Evolutionary conservation across 352 stramenopile genomes (phyloP).

Genomic region (Pythium guiyangense): DNA sequence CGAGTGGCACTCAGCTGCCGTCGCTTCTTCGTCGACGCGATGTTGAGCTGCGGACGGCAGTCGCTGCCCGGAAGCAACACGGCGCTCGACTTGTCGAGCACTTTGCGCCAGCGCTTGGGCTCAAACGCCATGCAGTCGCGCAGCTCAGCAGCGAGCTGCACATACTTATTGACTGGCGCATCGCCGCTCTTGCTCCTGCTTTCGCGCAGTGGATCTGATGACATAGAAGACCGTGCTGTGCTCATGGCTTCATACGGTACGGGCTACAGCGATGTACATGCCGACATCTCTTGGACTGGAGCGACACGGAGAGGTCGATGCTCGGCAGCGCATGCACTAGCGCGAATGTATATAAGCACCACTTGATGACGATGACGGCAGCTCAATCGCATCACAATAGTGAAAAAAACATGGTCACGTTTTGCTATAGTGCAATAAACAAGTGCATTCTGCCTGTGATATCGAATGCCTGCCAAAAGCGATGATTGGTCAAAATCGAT

Average conservation of each 20-base stretch:
- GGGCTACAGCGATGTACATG: too few relatives aligned
- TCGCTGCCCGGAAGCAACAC: conserved; percentile 11
- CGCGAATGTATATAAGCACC: too few relatives aligned
- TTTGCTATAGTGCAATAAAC: too few relatives aligned
- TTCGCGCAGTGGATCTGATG: not conserved
- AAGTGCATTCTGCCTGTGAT: too few relatives aligned
- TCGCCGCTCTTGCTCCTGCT: not conserved
- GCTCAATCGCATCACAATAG: too few relatives aligned
- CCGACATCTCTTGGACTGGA: too few relatives aligned
- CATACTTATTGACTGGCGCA: conserved; percentile 28
- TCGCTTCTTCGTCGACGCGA: not conserved
- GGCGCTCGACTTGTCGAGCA: conserved; percentile 34
- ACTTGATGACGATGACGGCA: too few relatives aligned
- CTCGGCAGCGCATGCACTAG: too few relatives aligned
- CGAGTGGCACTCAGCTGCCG: not conserved
- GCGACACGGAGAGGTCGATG: too few relatives aligned
- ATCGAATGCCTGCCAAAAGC: too few relatives aligned
- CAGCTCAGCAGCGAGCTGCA: conserved; percentile 43
- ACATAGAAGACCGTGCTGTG: not conserved
- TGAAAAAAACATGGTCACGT: too few relatives aligned
- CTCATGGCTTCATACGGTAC: not conserved
- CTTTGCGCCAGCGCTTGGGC: conserved; percentile 45
- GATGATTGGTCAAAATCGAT: too few relatives aligned
- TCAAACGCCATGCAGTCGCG: conserved; percentile 48
- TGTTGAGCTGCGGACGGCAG: not conserved